Base-by-base conservation (phyloP, 108 stramenopile genomes). In the Cyclotella atomus region DNA sequence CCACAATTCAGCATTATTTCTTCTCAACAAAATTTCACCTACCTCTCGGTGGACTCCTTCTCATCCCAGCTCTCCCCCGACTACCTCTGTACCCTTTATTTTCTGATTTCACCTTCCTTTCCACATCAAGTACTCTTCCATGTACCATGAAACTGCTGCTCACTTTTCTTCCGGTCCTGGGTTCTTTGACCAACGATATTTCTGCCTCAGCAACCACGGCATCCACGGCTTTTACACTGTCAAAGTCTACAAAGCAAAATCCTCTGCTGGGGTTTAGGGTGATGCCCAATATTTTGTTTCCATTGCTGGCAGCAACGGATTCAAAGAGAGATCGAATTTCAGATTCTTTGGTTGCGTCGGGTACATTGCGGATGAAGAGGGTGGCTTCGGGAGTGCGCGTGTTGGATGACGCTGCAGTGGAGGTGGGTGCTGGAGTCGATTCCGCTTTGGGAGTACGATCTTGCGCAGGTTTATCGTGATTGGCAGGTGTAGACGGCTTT, bases 211-310 rank as follows among this genome's bases (percentile, higher is more conserved):
- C 81, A 17, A 94, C 71, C 15, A 88, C 87, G 21, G 88, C 88
- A 71, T 84, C 34, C 23, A 91, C 91, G 2, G 90, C 89, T 35
- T 82, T 79, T 8, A 84, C 64, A 16, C 85, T 81, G 71, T 90
- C 91, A 72, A 85, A 94, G 60, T 94, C 93, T 0, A 94, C 90
- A 83, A 94, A 94, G n/a, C 86, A 89, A 50, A 91, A 81, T 38
- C 81, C 87, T 43, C 88, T 83, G 63, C 88, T 78, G 34, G 75
- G 49, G 38, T 88, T 84, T 24, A 94, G 79, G 35, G 89, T 94
- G 53, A 85, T 87, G 14, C 90, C 85, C 3, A 91, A 59, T 64
- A 94, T 88, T 69, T 86, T 87, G 25, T 86, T 72, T 35, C 85
- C 86, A 9, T 80, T 79, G 62, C 65, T 38, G 3, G 32, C 50